Evolutionary conservation across 108 stramenopile species (phyloP), one percentile per base, ranked within the genome.

Genomic region (Parmales sp.): DNA sequence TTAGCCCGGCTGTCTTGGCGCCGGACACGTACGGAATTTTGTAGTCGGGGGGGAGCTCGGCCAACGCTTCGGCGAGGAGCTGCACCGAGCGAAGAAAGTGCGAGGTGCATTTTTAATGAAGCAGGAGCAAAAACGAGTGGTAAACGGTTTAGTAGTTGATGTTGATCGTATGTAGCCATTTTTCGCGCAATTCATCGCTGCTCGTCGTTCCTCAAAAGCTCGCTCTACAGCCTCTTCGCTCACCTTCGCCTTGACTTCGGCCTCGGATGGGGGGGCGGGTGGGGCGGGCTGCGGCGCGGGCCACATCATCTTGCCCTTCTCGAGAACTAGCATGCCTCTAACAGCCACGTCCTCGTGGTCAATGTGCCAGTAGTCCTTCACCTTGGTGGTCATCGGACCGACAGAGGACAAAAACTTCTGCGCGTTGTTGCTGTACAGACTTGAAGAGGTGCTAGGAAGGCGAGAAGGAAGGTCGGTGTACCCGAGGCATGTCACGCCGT

Each of bases 381-480:
- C 82, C 72, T 84, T 84, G 1, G 89, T 89, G 43, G 79, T 88
- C 67, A 76, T 72, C 1, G 88, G 86, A 63, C 84, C 87, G 23
- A 86, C 77, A 28, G 78, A 78, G 20, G 84, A 67, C 31, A 93
- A 49, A 69, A 93, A 87, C 86, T 99, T 99, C 67, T 92, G 89
- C 66, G 96, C 87, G 80, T 99, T 99, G 83, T 97, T 96, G 54
- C 87, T 80, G 79, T 91, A 98, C 0, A 99, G 86, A 19, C 84
- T 67, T 44, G 90, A 91, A 19, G 89, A 82, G 41, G 95, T 96
- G 13, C 93, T 90, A 1, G 97, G 89, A n/a, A 99, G 80, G 22
- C 97, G 89, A 37, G 88, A 88, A 1, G 96, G 91, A 29, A 99
- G 74, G 79, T 99, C 95, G 1, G 96, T 97, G 85, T 98, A 98